These are phyloP conservation scores for Crithidia fasciculata DNA, from an alignment of 208 protist genomes.

Conservation along the genomic window DNA sequence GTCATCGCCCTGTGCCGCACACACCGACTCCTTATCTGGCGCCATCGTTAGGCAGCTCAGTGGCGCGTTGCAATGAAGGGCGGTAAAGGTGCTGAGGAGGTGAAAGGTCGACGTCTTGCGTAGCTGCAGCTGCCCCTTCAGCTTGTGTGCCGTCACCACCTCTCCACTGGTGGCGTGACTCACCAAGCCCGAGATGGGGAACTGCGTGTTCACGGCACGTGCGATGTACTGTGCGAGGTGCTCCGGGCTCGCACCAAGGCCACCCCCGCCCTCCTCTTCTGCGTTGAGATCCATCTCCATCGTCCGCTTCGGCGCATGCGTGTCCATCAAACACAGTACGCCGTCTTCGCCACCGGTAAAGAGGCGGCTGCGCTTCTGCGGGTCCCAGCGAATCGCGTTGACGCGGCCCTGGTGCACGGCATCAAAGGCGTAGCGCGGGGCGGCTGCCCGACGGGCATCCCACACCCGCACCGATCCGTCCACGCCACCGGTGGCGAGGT, in stretches of 20 bases:
- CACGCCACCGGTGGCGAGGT: conserved; percentile 71
- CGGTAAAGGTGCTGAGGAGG: conserved; percentile 62
- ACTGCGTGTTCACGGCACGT: conserved; percentile 61
- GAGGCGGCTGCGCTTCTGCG: conserved; percentile 70
- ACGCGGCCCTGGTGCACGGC: conserved; percentile 64
- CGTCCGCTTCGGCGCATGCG: conserved; percentile 52
- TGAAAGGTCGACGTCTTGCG: conserved; percentile 66
- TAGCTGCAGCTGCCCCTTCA: conserved; percentile 76
- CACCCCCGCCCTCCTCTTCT: conserved; percentile 16
- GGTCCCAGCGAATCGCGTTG: conserved; percentile 69
- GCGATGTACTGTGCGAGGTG: conserved; percentile 45
- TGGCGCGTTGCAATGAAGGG: conserved; percentile 49
- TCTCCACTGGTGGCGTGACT: conserved; percentile 40
- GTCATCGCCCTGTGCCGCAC: conserved; percentile 77
- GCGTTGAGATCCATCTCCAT: conserved; percentile 22
- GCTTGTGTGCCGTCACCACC: conserved; percentile 66
- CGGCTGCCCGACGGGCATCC: conserved; percentile 63
- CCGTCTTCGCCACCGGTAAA: conserved; percentile 79
- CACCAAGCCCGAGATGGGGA: conserved; percentile 72
- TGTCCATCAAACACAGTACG: conserved; percentile 77
- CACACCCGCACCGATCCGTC: conserved; percentile 77
- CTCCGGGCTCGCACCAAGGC: conserved; percentile 1
- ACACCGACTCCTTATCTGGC: conserved; percentile 71
- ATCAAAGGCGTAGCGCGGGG: conserved; percentile 72
- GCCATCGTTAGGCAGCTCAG: conserved; percentile 71